Conservation (phyloP, 768 basidiomycete species). For the Solioccasus polychromus region DNA sequence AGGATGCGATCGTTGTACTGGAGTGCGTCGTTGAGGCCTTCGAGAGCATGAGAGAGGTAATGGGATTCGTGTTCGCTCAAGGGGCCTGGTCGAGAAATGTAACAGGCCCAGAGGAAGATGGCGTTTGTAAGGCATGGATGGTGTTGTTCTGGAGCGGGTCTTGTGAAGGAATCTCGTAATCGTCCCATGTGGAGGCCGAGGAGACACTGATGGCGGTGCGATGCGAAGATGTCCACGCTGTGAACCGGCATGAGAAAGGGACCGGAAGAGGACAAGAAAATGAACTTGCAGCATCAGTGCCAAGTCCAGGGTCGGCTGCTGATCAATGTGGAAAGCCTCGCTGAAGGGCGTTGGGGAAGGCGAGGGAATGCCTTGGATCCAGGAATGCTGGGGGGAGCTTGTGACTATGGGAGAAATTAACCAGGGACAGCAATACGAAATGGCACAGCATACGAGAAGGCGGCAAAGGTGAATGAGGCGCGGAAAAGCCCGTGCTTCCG, state of each 20-base stretch:
- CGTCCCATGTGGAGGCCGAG: slow-evolving; percentile 67
- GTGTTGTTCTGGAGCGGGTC: slow-evolving; percentile 55
- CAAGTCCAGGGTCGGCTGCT: slow-evolving; percentile 55
- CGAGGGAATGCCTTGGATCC: slow-evolving; percentile 47
- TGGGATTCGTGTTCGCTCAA: slow-evolving; percentile 70
- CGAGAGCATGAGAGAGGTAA: slow-evolving; percentile 63
- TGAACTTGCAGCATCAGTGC: slow-evolving; percentile 60
- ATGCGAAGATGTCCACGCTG: slow-evolving; percentile 73
- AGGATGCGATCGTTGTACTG: slow-evolving; percentile 51
- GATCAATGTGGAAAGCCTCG: slow-evolving; percentile 44
- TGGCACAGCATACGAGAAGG: slow-evolving; percentile 43
- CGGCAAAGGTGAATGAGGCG: slow-evolving; percentile 58
- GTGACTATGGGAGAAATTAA: slow-evolving; percentile 33
- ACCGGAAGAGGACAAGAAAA: slow-evolving; percentile 6
- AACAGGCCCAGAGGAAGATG: slow-evolving; percentile 82
- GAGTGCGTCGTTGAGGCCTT: slow-evolving; percentile 62
- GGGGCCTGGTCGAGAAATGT: slow-evolving; percentile 68
- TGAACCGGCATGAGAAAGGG: slow-evolving; percentile 9
- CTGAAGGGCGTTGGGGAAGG: slow-evolving; percentile 55
- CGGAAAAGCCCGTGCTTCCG: slow-evolving; percentile 46
- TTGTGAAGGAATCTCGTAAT: slow-evolving; percentile 57
- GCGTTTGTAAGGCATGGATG: slow-evolving; percentile 79
- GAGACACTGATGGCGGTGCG: slow-evolving; percentile 73
- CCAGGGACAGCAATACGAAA: not conserved
- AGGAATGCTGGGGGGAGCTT: slow-evolving; percentile 51